Evolutionary conservation across 495 filamentous ascomycete species (phyloP).

Genomic region (Penicillium cinerascens): DNA sequence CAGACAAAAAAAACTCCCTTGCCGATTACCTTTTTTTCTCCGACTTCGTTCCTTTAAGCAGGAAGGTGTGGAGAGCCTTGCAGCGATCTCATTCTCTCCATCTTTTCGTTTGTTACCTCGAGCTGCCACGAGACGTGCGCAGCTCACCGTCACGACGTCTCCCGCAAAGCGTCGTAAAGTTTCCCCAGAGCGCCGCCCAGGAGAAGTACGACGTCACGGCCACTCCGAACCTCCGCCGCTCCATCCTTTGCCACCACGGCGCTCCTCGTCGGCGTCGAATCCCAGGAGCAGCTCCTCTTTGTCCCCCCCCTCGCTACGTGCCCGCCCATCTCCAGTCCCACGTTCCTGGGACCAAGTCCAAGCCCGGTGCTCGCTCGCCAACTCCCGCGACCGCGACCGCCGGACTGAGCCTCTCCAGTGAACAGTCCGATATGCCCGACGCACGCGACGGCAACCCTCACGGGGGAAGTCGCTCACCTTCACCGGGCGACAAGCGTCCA

Average conservation of each 20-base stretch:
- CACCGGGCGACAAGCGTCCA: conserved; percentile 51
- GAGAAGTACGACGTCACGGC: conserved; percentile 39
- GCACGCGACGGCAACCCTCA: conserved; percentile 24
- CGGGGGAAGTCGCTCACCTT: conserved; percentile 41
- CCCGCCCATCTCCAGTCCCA: conserved; percentile 62
- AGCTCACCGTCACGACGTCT: conserved; percentile 84
- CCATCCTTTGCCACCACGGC: conserved; percentile 24
- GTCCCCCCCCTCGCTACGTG: conserved; percentile 49
- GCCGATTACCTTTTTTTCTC: neutral
- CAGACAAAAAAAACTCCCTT: conserved; percentile 8
- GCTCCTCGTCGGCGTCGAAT: conserved; percentile 30
- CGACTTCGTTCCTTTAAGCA: conserved; percentile 10
- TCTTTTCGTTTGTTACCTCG: conserved; percentile 26
- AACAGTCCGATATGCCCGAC: conserved; percentile 54
- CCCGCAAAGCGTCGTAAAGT: conserved; percentile 88
- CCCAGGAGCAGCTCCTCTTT: conserved; percentile 32
- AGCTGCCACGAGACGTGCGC: conserved; percentile 53
- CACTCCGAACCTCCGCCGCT: conserved; percentile 30
- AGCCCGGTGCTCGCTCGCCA: conserved; percentile 42
- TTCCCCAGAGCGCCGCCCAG: conserved; percentile 50
- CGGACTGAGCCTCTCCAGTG: conserved; percentile 63
- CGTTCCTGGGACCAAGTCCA: conserved; percentile 43
- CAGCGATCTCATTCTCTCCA: conserved; percentile 5
- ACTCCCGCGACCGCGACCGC: conserved; percentile 65
- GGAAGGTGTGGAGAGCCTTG: conserved; percentile 3